Base-by-base conservation (phyloP, 805 yeast species). In the Wickerhamiella kurtzmanii region DNA sequence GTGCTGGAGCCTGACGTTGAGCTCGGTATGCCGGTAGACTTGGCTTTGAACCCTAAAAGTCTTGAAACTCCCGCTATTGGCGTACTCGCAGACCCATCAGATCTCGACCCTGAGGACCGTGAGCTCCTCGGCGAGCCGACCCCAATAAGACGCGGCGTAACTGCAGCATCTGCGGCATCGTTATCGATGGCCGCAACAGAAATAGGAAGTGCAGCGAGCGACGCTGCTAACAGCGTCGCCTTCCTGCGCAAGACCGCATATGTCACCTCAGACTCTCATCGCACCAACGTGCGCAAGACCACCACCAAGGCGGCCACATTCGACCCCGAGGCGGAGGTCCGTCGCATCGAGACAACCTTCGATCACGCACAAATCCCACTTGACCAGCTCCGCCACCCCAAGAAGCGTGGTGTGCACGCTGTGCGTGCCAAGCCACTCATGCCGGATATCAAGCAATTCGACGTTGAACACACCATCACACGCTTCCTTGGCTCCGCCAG, bases 391-490 rank as follows among this genome's bases (percentile, higher is more conserved):
- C 71, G 66, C 54, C 98, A 92, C 65, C 98, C 98, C 28, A 72
- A 74, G 22, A 85, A 80, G 66, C 80, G 74, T 58, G 69, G 75
- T 48, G 65, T 86, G 44, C 78, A 72, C 46, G 95, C 95, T 0
- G 87, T 80, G 18, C 73, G 71, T 50, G 71, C 86, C 1, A 84
- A 87, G 85, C 80, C 81, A 21, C 67, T 92, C 22, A 67, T 88
- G 51, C 98, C 98, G 5, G 96, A 92, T 63, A 78, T 92, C 8
- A 79, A 89, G n/a, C 75, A 83, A 72, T 71, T 86, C 74, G 98
- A 92, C 64, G 79, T 84, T 55, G 75, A 72, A 45, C 86, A 52
- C 50, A 49, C 52, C 49, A 57, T 55, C 41, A 64, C 62, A 45
- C 54, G 56, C 46, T 59, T 59, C 59, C 64, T 66, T 17, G 77